These are phyloP conservation scores for Hypoxylon perforatum DNA, from an alignment of 495 filamentous ascomycete genomes.

Conservation along the genomic window DNA sequence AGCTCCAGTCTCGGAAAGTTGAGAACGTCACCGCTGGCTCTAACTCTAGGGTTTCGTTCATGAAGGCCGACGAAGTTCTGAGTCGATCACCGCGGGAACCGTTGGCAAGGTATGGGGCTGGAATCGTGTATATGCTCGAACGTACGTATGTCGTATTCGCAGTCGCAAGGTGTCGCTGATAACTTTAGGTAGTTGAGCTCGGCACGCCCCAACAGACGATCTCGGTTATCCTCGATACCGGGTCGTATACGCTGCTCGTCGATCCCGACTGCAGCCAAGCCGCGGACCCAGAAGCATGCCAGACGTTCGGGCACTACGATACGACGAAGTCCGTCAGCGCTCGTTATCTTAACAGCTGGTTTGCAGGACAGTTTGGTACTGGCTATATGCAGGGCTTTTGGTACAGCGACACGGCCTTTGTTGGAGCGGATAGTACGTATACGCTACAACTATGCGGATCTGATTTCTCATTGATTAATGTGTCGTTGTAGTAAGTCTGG, in stretches of 20 bases:
- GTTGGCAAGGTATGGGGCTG: conserved; percentile 40
- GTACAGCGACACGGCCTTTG: conserved; percentile 52
- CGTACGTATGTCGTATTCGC: conserved; percentile 31
- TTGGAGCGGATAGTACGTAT: conserved; percentile 51
- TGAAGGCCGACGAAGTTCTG: not conserved
- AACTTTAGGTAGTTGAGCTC: conserved; percentile 49
- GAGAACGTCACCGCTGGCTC: conserved; percentile 30
- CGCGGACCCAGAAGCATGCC: conserved; percentile 49
- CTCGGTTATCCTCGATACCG: conserved; percentile 58
- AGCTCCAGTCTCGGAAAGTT: conserved; percentile 36
- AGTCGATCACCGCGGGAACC: conserved; percentile 36
- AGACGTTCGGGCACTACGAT: conserved; percentile 53
- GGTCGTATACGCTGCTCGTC: conserved; percentile 59
- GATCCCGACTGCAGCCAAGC: conserved; percentile 55
- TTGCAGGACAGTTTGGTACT: conserved; percentile 54
- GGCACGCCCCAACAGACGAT: conserved; percentile 56
- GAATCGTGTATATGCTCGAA: conserved; percentile 56
- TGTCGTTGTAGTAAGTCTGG: conserved; percentile 24
- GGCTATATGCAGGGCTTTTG: conserved; percentile 53
- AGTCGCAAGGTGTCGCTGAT: conserved; percentile 2
- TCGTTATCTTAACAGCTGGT: conserved; percentile 43
- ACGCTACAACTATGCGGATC: not conserved
- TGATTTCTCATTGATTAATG: conserved; percentile 23
- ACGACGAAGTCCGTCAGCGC: conserved; percentile 53
- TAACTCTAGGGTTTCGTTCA: conserved; percentile 3